Percentiles rank a stretch among this genome's conserved stretches.
These are phyloP conservation scores for Cryphonectria naterciae DNA, from an alignment of 2,329 filamentous ascomycete species.

Conservation along the genomic window DNA sequence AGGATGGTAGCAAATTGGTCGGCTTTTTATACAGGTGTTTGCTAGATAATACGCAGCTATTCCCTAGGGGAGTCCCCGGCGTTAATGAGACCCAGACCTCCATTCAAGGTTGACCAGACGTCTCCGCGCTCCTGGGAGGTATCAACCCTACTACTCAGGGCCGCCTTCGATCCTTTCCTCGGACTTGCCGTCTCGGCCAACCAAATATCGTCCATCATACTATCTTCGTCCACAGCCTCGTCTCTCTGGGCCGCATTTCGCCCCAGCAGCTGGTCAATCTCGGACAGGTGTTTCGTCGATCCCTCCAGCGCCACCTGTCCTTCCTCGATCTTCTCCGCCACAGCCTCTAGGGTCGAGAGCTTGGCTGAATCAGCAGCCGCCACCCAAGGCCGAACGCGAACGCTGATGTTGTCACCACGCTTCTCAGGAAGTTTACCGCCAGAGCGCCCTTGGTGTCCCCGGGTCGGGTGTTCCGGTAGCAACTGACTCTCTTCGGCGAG, in stretches of 20 bases:
- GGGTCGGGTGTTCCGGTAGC: slow-evolving; percentile 55
- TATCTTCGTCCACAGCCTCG: slow-evolving; percentile 26
- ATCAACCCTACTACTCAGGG: slow-evolving; percentile 33
- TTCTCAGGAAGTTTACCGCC: slow-evolving; percentile 47
- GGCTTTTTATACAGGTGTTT: slow-evolving; percentile 1
- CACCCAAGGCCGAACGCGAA: slow-evolving; percentile 60
- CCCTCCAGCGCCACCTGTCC: slow-evolving; percentile 60
- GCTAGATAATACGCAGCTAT: slow-evolving; percentile 28
- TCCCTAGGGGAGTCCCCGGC: slow-evolving; percentile 36
- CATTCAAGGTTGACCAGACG: slow-evolving; percentile 57
- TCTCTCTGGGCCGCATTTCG: slow-evolving; percentile 35
- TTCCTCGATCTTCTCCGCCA: slow-evolving; percentile 63
- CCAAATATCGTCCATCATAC: slow-evolving; percentile 40
- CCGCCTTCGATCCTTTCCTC: slow-evolving; percentile 31
- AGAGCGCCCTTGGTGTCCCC: slow-evolving; percentile 46
- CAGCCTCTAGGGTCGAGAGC: slow-evolving; percentile 59
- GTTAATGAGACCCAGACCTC: slow-evolving; percentile 57
- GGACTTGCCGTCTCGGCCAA: slow-evolving; percentile 40
- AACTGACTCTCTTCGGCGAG: slow-evolving; percentile 67
- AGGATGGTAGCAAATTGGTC: slow-evolving; percentile 20
- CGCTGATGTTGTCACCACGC: slow-evolving; percentile 45
- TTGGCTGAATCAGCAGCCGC: slow-evolving; percentile 64
- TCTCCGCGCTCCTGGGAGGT: slow-evolving; percentile 40
- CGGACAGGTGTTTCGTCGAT: slow-evolving; percentile 53
- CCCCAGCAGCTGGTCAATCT: slow-evolving; percentile 55